These are phyloP conservation scores for Salvia hispanica DNA, from an alignment of 257 asterid genomes.

Conservation along the genomic window DNA sequence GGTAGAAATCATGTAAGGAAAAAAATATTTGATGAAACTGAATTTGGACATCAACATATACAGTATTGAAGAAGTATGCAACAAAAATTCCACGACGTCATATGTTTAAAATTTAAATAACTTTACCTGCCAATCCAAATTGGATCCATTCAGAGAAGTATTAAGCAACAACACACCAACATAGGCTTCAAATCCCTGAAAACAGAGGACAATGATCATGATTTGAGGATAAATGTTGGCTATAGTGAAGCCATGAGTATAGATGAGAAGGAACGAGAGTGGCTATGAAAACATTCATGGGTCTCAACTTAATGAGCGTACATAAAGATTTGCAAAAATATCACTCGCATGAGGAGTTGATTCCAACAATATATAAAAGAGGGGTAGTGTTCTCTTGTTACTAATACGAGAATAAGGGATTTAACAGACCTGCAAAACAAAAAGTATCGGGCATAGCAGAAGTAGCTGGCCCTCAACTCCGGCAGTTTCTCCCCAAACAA, in stretches of 20 bases:
- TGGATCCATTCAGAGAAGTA: constrained; percentile 69
- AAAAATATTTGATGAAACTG: no score
- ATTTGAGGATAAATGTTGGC: constrained; percentile 3
- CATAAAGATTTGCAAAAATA: constrained; percentile 8
- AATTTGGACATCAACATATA: no score
- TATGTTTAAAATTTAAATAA: background rate
- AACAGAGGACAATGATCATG: constrained; percentile 9
- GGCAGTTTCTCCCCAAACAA: constrained; percentile 98
- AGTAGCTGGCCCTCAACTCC: constrained; percentile 92
- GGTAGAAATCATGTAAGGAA: background rate
- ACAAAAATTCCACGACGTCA: background rate
- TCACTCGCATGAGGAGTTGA: background rate
- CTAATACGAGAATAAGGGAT: constrained; percentile 3
- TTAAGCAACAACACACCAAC: constrained; percentile 82
- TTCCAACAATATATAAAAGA: background rate
- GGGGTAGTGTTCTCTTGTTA: background rate
- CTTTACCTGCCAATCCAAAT: constrained; percentile 91
- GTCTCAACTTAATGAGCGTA: constrained; percentile 8
- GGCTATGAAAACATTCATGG: constrained; percentile 12
- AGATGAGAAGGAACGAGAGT: constrained; percentile 7
- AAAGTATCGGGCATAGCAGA: constrained; percentile 71
- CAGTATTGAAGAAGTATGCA: background rate
- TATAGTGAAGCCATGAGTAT: background rate
- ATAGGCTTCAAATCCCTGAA: constrained; percentile 91
- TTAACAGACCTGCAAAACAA: constrained; percentile 68